A percentile compares a stretch with the other conserved stretches of the same genome.
Conservation (phyloP, 2,329 filamentous ascomycete genomes). For the Diaporthe amygdali region DNA sequence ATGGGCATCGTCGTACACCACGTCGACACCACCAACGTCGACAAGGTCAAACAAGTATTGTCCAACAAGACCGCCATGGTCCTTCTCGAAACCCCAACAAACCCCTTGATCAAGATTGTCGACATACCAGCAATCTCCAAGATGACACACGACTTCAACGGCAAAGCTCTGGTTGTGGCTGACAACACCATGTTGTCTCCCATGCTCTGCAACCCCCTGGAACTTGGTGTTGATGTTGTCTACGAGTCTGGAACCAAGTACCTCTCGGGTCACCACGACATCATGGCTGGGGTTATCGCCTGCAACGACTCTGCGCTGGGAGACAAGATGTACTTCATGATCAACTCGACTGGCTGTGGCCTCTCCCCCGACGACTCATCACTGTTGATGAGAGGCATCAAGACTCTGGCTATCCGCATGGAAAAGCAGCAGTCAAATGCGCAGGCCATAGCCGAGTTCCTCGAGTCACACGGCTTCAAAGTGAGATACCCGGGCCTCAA, state of each 20-base stretch:
- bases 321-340: constrained; percentile 93
- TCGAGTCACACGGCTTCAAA: constrained; percentile 89
- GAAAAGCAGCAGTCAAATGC: constrained; percentile 97
- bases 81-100: constrained; percentile 93
- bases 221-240: constrained; percentile 92
- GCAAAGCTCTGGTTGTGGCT: constrained; percentile 82
- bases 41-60: constrained; percentile 71
- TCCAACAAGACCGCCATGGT: constrained; percentile 91
- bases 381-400: constrained; percentile 92
- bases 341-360: constrained; percentile 95
- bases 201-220: constrained; percentile 90
- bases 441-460: constrained; percentile 87
- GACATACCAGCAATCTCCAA: constrained; percentile 84
- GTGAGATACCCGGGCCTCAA: constrained; percentile 94
- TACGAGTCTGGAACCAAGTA: constrained; percentile 99
- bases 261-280: constrained; percentile 95
- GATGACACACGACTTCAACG: constrained; percentile 77
- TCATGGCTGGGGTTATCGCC: constrained; percentile 97
- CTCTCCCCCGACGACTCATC: constrained; percentile 95
- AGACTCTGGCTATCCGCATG: constrained; percentile 97
- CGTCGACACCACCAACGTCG: constrained; percentile 86
- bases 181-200: constrained; percentile 99
- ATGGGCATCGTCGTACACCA: constrained; percentile 94
- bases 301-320: constrained; percentile 82
- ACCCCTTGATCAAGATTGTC: constrained; percentile 97